Evolutionary conservation across 1,139 yeast species (phyloP), one percentile per base, ranked within the genome.

Genomic region (Arxiozyma telluris): DNA sequence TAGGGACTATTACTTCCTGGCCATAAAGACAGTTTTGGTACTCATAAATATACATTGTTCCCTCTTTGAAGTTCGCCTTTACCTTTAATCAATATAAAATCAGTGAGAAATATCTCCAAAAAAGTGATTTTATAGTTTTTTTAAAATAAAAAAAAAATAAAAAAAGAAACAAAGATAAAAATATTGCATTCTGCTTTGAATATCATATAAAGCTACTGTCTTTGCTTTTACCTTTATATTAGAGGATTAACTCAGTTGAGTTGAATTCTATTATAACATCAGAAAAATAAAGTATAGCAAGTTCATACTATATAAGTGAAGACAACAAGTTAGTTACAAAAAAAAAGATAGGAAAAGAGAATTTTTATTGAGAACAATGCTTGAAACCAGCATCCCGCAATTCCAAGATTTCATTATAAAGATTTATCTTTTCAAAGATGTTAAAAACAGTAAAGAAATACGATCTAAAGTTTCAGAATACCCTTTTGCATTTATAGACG

Each of bases 401-500:
- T 79, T 75, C 59, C 74, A 75, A 2, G 61, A 69, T 1, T 64
- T 63, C 55, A 58, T 58, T 15, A 62, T 76, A 1, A 58, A 70
- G 21, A 66, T 78, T 4, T 64, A 75, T 17, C 65, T 77, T 47
- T 79, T 72, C 60, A 60, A 67, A 1, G 62, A 73, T 49, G 82
- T 81, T 6, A 54, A 58, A n/a, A 81, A 81, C 60, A 64, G 73
- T 3, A 54, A 63, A 2, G 69, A 67, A 21, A 58, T 67, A 54
- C 64, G 62, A 48, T 51, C 59, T 18, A 54, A 57, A 18, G 70
- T 80, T 22, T 72, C 76, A 38, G 62, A 64, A 6, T 73, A 72
- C 57, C 75, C 69, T 4, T 62, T 55, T 64, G 81, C 83, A 2
- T 75, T 81, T 59, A 71, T 81, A 50, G 76, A 78, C 55, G 76